A percentile compares a stretch with the other conserved stretches of the same genome.
Evolutionary conservation across 1,139 yeast species (phyloP).

Genomic region (Hyphopichia wangnamkhiaoensis): DNA sequence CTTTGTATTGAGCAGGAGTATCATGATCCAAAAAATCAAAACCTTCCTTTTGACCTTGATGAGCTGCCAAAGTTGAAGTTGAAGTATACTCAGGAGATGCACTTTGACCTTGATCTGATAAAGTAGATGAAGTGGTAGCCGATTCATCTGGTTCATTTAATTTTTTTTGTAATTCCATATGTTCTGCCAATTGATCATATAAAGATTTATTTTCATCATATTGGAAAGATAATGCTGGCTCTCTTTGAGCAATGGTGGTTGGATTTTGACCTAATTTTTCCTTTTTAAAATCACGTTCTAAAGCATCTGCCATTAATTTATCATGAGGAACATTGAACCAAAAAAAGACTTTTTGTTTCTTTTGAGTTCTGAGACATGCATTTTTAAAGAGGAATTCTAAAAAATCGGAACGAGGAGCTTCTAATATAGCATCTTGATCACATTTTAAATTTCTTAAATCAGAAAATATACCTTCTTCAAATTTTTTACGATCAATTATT

Average conservation of each 20-base stretch:
- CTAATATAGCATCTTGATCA: conserved; percentile 85
- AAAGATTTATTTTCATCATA: conserved; percentile 52
- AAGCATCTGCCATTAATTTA: conserved; percentile 86
- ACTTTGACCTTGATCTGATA: conserved; percentile 4
- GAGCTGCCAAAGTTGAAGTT: conserved; percentile 7
- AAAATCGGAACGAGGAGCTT: conserved; percentile 84
- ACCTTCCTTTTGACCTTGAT: conserved; percentile 11
- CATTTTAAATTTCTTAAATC: conserved; percentile 86
- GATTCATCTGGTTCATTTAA: conserved; percentile 7
- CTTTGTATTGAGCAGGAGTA: conserved; percentile 27
- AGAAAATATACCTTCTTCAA: conserved; percentile 94
- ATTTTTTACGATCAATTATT: conserved; percentile 83
- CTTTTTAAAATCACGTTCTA: conserved; percentile 87
- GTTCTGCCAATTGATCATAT: conserved; percentile 49
- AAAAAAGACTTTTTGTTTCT: conserved; percentile 93
- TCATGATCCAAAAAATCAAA: conserved; percentile 24
- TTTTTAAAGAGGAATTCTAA: conserved; percentile 83
- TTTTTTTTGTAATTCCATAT: conserved; percentile 38
- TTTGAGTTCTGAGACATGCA: conserved; percentile 88
- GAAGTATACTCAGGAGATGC: conserved; percentile 9
- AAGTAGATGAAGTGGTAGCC: background rate
- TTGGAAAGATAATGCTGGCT: conserved; percentile 64
- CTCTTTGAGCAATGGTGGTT: conserved; percentile 59
- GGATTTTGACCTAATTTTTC: conserved; percentile 59
- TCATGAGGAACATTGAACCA: conserved; percentile 98